Conservation (phyloP, 148 eudicot genomes). For the Agrostemma githago region DNA sequence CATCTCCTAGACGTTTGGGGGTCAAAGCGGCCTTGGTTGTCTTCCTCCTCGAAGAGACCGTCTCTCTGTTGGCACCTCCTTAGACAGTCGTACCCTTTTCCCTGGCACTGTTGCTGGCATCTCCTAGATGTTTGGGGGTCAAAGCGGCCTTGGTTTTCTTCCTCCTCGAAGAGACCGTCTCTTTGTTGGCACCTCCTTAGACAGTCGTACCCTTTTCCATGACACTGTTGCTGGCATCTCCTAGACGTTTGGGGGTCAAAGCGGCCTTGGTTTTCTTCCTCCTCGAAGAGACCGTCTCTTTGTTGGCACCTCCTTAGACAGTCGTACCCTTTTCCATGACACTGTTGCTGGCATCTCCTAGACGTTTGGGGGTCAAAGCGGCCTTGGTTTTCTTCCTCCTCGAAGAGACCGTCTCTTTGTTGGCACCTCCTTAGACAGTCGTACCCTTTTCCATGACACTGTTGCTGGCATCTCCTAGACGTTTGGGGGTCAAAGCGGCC, state of each 20-base stretch:
- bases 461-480: too few species aligned
- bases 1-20: slow-evolving; percentile 1
- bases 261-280: slow-evolving; percentile 9
- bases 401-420: background rate
- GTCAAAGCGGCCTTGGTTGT: background rate
- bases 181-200: background rate
- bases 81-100: background rate
- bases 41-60: background rate
- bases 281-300: background rate
- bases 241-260: background rate
- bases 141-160: too few species aligned
- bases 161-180: too few species aligned
- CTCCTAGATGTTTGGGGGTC: background rate
- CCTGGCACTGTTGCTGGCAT: background rate
- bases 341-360: background rate
- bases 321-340: slow-evolving; percentile 6
- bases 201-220: background rate
- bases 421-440: background rate
- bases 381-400: slow-evolving; percentile 1
- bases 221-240: background rate
- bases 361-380: background rate
- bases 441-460: background rate
- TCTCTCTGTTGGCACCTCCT: background rate
- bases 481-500: too few species aligned
- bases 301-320: slow-evolving; percentile 2